A percentile compares a stretch with the other conserved stretches of the same genome.
These are phyloP conservation scores for Pythium rishiriense DNA, from an alignment of 352 stramenopile species.

Conservation along the genomic window DNA sequence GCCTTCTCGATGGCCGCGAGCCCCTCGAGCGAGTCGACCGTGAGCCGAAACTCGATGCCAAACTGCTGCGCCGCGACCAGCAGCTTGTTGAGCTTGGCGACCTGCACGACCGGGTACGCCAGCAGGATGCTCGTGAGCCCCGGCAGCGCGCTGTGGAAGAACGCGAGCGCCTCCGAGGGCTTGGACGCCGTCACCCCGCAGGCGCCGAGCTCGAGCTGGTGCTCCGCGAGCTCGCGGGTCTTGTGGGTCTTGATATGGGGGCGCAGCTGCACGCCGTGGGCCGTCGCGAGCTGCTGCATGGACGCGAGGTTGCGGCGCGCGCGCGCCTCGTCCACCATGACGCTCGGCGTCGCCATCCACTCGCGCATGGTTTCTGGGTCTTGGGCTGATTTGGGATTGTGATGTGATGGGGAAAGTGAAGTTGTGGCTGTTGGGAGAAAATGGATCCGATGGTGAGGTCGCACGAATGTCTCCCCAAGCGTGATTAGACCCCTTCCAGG, in stretches of 20 bases:
- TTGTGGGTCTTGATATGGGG: slow-evolving; percentile 83
- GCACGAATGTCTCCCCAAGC: slow-evolving; percentile 3
- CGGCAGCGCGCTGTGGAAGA: slow-evolving; percentile 45
- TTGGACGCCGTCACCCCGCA: slow-evolving; percentile 71
- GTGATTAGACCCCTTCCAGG: not conserved
- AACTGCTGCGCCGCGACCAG: slow-evolving; percentile 47
- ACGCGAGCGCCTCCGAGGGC: slow-evolving; percentile 63
- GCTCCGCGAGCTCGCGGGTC: slow-evolving; percentile 58
- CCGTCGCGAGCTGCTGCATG: slow-evolving; percentile 60
- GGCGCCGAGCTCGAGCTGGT: slow-evolving; percentile 55
- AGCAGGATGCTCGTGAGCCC: slow-evolving; percentile 58
- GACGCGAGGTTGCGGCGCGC: slow-evolving; percentile 60
- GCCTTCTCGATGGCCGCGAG: slow-evolving; percentile 55
- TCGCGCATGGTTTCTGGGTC: slow-evolving; percentile 33
- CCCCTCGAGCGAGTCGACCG: slow-evolving; percentile 59
- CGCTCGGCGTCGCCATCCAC: slow-evolving; percentile 66
- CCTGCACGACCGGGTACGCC: slow-evolving; percentile 70
- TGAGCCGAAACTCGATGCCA: slow-evolving; percentile 54
- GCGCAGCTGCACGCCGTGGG: slow-evolving; percentile 52
- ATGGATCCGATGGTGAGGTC: not conserved
- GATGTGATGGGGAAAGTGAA: not conserved
- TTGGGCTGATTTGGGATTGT: not conserved
- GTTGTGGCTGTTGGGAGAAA: not conserved
- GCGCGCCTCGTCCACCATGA: slow-evolving; percentile 58
- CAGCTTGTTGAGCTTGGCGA: slow-evolving; percentile 53